Conservation (phyloP, 768 basidiomycete genomes). For the Collybia sp. region DNA sequence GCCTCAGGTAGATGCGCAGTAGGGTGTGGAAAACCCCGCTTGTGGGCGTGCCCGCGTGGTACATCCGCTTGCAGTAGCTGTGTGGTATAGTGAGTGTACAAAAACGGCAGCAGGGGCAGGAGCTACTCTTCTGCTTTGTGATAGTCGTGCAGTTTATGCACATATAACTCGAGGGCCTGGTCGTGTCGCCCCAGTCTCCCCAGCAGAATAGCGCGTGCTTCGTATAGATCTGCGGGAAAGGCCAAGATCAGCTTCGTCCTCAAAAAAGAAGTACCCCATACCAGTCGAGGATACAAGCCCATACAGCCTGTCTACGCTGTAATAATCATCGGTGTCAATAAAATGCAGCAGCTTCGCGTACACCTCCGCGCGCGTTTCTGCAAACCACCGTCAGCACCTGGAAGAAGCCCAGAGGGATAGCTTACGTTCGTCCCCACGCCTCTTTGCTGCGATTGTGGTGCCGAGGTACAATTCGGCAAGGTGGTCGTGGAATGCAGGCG, state of each 20-base stretch:
- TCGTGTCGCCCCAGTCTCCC: conserved; percentile 90
- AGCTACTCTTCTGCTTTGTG: conserved; percentile 79
- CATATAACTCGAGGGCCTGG: conserved; percentile 92
- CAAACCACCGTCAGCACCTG: conserved; percentile 3
- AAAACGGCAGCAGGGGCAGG: not conserved
- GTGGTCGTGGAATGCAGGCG: conserved; percentile 77
- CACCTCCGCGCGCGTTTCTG: conserved; percentile 44
- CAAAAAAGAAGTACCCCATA: conserved; percentile 20
- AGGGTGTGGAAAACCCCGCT: conserved; percentile 76
- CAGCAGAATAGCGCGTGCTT: conserved; percentile 88
- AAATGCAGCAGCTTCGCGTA: conserved; percentile 77
- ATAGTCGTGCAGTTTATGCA: conserved; percentile 81
- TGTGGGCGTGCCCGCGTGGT: conserved; percentile 52
- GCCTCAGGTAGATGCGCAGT: conserved; percentile 83
- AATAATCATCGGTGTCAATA: conserved; percentile 64
- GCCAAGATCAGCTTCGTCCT: not conserved
- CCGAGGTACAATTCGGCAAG: conserved; percentile 83
- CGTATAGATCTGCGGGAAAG: conserved; percentile 65
- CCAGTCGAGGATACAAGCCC: conserved; percentile 80
- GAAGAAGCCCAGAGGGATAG: conserved; percentile 1
- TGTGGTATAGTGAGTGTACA: not conserved
- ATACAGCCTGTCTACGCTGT: conserved; percentile 77
- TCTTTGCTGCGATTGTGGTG: conserved; percentile 57
- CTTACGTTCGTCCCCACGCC: conserved; percentile 53
- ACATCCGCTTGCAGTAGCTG: conserved; percentile 89